Conservation (phyloP, 2,329 filamentous ascomycete species). For the Raffaelea albimanens region DNA sequence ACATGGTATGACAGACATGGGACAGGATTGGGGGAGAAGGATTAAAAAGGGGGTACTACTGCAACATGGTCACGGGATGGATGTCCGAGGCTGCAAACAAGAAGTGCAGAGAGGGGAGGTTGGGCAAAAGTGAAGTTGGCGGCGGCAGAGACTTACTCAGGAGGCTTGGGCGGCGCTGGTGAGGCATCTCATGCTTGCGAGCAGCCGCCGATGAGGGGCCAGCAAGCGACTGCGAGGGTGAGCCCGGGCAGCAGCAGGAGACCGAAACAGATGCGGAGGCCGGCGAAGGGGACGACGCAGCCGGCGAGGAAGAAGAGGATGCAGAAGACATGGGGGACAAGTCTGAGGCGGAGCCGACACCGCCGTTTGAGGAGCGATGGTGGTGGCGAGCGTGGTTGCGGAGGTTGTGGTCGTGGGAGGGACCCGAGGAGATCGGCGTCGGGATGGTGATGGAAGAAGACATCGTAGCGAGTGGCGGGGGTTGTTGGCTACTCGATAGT, state of each 20-base stretch:
- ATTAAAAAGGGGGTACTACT: too few species aligned
- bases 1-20: too few species aligned
- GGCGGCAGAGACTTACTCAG: conserved; percentile 52
- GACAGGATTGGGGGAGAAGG: too few species aligned
- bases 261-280: conserved; percentile 27
- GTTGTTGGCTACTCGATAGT: too few species aligned
- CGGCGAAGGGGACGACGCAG: conserved; percentile 4
- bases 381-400: background rate
- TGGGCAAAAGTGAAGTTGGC: too few species aligned
- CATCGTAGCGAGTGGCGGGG: conserved; percentile 28
- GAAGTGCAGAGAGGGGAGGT: too few species aligned
- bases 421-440: conserved; percentile 18
- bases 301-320: conserved; percentile 7
- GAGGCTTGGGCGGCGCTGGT: conserved; percentile 51
- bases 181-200: conserved; percentile 31
- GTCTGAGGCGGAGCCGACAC: conserved; percentile 4
- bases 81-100: too few species aligned
- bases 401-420: background rate
- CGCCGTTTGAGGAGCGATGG: background rate
- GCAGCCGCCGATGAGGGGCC: conserved; percentile 39
- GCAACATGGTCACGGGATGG: too few species aligned
- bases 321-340: conserved; percentile 7
- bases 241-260: conserved; percentile 36
- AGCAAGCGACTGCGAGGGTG: conserved; percentile 50
- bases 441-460: conserved; percentile 65